phyloP scores from a whole-genome alignment of 768 basidiomycete species.

The Serendipita sp. region DNA sequence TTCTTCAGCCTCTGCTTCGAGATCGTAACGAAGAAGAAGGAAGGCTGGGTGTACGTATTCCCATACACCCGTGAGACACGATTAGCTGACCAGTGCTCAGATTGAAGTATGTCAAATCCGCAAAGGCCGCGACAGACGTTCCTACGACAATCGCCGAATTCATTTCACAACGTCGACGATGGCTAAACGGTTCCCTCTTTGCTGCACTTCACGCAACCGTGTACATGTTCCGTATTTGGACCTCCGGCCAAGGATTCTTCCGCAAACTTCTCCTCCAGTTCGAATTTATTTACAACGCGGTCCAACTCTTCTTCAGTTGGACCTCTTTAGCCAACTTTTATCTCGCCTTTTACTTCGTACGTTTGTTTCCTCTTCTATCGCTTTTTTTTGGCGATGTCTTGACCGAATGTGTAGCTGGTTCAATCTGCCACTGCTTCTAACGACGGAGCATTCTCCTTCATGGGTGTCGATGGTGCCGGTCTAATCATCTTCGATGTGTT shows the following conservation, averaged over 20 bases:
- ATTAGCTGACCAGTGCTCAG: constrained; percentile 20
- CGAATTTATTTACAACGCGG: constrained; percentile 80
- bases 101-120: constrained; percentile 79
- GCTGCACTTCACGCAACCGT: constrained; percentile 85
- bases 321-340: constrained; percentile 87
- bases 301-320: constrained; percentile 89
- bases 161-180: constrained; percentile 84
- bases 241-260: constrained; percentile 78
- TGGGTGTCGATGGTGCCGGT: constrained; percentile 48
- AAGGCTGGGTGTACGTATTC: constrained; percentile 57
- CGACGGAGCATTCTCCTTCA: constrained; percentile 66
- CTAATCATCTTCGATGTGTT: constrained; percentile 62
- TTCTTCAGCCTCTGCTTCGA: constrained; percentile 70
- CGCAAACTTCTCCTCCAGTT: constrained; percentile 64
- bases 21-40: constrained; percentile 76
- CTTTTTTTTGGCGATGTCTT: constrained; percentile 12
- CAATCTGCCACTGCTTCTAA: constrained; percentile 49
- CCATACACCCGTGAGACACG: not conserved
- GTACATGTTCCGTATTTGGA: constrained; percentile 78
- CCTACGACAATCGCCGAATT: constrained; percentile 83
- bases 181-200: constrained; percentile 80
- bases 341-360: constrained; percentile 82
- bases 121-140: constrained; percentile 92
- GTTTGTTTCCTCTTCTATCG: constrained; percentile 16
- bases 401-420: constrained; percentile 40